Evolutionary conservation across 2,329 filamentous ascomycete species (phyloP).

Genomic region (Cephalotrichum gorgonifer): DNA sequence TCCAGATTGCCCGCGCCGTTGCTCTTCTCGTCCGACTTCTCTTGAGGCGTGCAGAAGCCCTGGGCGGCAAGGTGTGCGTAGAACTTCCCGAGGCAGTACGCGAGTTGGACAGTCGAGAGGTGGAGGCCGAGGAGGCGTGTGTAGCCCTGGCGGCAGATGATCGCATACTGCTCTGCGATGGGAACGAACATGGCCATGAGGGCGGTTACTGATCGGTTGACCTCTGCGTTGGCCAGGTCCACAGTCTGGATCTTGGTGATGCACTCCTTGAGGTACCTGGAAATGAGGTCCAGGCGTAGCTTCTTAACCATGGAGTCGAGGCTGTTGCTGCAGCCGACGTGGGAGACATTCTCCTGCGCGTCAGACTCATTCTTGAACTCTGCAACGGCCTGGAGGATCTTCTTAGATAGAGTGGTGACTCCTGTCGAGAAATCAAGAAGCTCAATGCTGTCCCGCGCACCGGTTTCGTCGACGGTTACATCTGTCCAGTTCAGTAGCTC

Average conservation of each 20-base stretch:
- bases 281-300: slow-evolving; percentile 49
- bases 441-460: slow-evolving; percentile 14
- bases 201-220: slow-evolving; percentile 18
- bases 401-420: slow-evolving; percentile 58
- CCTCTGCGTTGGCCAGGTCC: slow-evolving; percentile 15
- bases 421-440: slow-evolving; percentile 38
- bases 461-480: slow-evolving; percentile 13
- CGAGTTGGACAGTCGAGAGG: slow-evolving; percentile 59
- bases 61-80: slow-evolving; percentile 72
- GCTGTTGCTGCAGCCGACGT: slow-evolving; percentile 1
- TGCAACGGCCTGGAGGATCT: slow-evolving; percentile 71
- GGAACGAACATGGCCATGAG: slow-evolving; percentile 41
- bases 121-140: slow-evolving; percentile 54
- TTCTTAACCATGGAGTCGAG: slow-evolving; percentile 37
- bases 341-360: neutral
- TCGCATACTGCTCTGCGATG: slow-evolving; percentile 63
- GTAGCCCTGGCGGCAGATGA: slow-evolving; percentile 49
- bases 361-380: slow-evolving; percentile 47
- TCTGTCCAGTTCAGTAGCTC: slow-evolving; percentile 59
- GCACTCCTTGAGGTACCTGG: slow-evolving; percentile 25
- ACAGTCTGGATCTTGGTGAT: slow-evolving; percentile 23
- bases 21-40: slow-evolving; percentile 62
- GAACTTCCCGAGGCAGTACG: slow-evolving; percentile 62
- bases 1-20: slow-evolving; percentile 72
- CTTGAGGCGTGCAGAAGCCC: slow-evolving; percentile 85